Base-by-base conservation (phyloP, 352 stramenopile genomes). In the Phytophthora pseudosyringae region DNA sequence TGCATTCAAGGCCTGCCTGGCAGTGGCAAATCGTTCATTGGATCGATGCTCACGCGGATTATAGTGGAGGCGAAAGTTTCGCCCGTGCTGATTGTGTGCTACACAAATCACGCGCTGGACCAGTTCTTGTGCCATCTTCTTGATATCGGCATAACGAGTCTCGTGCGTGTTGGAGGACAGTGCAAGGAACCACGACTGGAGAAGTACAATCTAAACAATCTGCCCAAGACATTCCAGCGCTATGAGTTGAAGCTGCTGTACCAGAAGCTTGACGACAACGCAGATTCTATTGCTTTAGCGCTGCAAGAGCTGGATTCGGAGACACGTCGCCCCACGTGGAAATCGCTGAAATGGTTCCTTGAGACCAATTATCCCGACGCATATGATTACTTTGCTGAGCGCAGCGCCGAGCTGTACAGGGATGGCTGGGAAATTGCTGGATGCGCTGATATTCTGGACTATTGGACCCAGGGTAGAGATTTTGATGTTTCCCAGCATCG, bases 21-120 rank as follows among this genome's bases (percentile, higher is more conserved):
- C 44, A 93, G 76, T 41, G 88, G 88, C 33, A 97, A 97, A 51
- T 94, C 81, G 28, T 96, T 91, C 51, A 87, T 97, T 47, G 90
- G 90, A 13, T 80, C 71, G 1, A 75, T 94, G 16, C 79, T 96
- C 31, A 88, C 81, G 25, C 70, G 81, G 39, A 83, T 86, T 13
- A 88, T 97, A 58, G 46, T 91, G 29, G 50, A 76, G 15, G 69
- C 69, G 8, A 60, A 73, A 5, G 48, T 81, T 5, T 69, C 64
- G 12, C 78, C 78, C 4, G 89, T 97, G 43, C 64, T 97, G 5
- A 81, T 83, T 53, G 85, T 97, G 8, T 97, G 90, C 73, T 97
- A 94, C 66, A 97, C 90, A 12, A 97, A 97, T 71, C 89, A 97
- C 61, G 88, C 90, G 11, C 76, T 97, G 41, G 89, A 97, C 73